Conservation (phyloP, 257 asterid genomes). For the Echium plantagineum region DNA sequence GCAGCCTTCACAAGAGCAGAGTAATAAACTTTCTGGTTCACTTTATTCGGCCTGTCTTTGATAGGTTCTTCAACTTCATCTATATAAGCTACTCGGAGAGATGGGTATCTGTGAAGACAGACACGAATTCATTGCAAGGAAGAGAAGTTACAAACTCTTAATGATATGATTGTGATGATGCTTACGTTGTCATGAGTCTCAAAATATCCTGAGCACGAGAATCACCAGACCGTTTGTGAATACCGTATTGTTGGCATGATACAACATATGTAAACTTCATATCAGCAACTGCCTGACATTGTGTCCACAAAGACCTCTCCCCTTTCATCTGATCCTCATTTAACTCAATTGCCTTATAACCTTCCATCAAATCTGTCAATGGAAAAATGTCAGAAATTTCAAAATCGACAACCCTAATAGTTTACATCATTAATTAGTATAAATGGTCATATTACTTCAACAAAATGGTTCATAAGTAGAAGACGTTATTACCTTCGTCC, state of each 20-base stretch:
- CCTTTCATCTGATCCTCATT: slow-evolving; percentile 97
- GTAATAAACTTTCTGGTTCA: slow-evolving; percentile 76
- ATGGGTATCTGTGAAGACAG: slow-evolving; percentile 58
- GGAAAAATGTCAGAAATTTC: not conserved
- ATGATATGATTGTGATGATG: slow-evolving; percentile 6
- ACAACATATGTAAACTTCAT: slow-evolving; percentile 97
- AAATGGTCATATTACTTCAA: not conserved
- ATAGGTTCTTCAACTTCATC: slow-evolving; percentile 97
- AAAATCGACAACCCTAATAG: not conserved
- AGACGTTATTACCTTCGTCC: slow-evolving; percentile 65
- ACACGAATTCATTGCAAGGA: slow-evolving; percentile 12
- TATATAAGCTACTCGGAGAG: slow-evolving; percentile 93
- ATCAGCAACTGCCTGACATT: slow-evolving; percentile 97
- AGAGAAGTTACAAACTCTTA: slow-evolving; percentile 8
- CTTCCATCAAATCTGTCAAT: slow-evolving; percentile 83
- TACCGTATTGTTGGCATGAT: slow-evolving; percentile 87
- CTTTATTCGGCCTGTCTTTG: slow-evolving; percentile 70
- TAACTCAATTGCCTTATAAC: slow-evolving; percentile 91
- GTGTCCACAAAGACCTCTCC: slow-evolving; percentile 88
- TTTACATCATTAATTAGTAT: not conserved
- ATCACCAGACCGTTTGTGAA: slow-evolving; percentile 92
- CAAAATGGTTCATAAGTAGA: slow-evolving; percentile 7
- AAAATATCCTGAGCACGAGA: slow-evolving; percentile 84
- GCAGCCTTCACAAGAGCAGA: slow-evolving; percentile 95
- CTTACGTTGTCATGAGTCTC: slow-evolving; percentile 84